Conservation (phyloP, 306 rosid genomes). For the Corylus americana region DNA sequence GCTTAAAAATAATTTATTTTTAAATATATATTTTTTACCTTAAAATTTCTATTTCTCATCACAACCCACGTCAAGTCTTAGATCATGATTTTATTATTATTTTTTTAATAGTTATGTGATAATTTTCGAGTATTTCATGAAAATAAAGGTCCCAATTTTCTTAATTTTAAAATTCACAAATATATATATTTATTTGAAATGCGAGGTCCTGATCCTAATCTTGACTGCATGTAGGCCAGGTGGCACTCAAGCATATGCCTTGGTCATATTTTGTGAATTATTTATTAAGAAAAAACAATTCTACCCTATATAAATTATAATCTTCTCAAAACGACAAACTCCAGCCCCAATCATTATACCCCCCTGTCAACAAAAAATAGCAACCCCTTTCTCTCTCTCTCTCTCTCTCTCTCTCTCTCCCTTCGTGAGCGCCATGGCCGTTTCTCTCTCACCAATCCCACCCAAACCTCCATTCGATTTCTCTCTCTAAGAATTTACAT, state of each 20-base stretch:
- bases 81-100: too few species aligned
- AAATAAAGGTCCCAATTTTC: too few species aligned
- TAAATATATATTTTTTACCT: too few species aligned
- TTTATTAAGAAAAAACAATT: background rate
- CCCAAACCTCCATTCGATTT: constrained; percentile 35
- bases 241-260: constrained; percentile 13
- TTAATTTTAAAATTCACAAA: too few species aligned
- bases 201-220: background rate
- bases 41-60: too few species aligned
- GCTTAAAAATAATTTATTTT: too few species aligned
- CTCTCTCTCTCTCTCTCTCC: background rate
- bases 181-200: too few species aligned
- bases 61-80: too few species aligned
- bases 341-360: constrained; percentile 21
- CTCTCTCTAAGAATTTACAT: background rate
- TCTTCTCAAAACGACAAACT: constrained; percentile 1
- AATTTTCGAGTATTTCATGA: too few species aligned
- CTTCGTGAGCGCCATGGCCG: constrained; percentile 45
- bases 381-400: background rate
- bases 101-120: too few species aligned
- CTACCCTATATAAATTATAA: background rate
- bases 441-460: constrained; percentile 40
- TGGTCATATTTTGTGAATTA: background rate
- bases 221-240: constrained; percentile 37
- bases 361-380: background rate